Evolutionary conservation across 2,329 filamentous ascomycete genomes (phyloP), one percentile per base, ranked within the genome.

Genomic region (Thelonectria olida): DNA sequence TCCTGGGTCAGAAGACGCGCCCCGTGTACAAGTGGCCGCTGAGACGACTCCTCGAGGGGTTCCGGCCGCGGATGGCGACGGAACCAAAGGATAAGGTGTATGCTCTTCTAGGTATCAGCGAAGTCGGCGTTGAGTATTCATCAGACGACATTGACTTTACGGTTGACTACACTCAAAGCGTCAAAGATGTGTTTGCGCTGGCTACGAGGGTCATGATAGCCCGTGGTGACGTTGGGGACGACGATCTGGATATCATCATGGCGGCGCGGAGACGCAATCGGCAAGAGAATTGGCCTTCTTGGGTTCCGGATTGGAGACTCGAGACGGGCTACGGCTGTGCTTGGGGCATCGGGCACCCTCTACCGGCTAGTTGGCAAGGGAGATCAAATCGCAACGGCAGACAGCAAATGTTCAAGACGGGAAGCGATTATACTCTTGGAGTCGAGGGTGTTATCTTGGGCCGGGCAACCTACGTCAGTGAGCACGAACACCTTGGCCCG

Each of bases 271-370:
- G 59, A 8, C 62, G 58, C 10, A 60, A 54, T 2, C 5, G 49
- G 1, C 63, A 64, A 8, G 34, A 17, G 13, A 47, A 19, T 9
- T 67, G 66, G 65, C 66, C 61, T 4, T 68, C 57, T 15, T 68
- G 66, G 66, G 66, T 68, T 12, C 65, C 65, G 1, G 66, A 68
- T 31, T 68, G 65, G 63, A 28, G 65, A 42, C 41, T 66, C 10
- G 27, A 58, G 19, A 68, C 58, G 0, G 66, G 65, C 1, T 58
- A 63, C 2, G 66, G 66, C 0, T 68, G 66, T 12, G 27, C 42
- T 10, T 68, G 65, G 61, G 66, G 65, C 0, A 57, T 66, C 1
- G 65, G 65, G 9, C 25, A 54, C 0, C 53, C 65, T 2, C 42
- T 64, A n/a, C 81, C 41, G 2, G 19, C 15, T n/a, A 41, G 4